Percentiles rank a stretch among this genome's conserved stretches.
Conservation (phyloP, 2,329 filamentous ascomycete species). For the Westerdykella sp. region DNA sequence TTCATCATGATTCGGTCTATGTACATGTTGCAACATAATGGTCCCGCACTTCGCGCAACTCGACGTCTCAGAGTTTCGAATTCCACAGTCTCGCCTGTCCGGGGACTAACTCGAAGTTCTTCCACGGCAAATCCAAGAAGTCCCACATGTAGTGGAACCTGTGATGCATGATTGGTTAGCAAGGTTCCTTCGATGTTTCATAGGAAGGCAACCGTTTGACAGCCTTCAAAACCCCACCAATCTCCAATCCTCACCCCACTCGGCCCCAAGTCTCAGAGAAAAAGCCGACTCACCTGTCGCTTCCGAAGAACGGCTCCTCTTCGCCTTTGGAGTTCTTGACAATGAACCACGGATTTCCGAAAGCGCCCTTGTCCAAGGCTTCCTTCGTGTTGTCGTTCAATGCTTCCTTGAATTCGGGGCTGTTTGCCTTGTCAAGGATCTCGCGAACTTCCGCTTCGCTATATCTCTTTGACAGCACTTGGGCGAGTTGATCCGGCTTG, state of each 20-base stretch:
- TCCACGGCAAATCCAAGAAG: conserved; percentile 57
- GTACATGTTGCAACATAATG: too few species aligned
- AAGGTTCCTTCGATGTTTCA: background rate
- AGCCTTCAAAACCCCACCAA: background rate
- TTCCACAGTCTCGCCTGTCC: conserved; percentile 10
- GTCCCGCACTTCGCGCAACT: background rate
- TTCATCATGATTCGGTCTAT: too few species aligned
- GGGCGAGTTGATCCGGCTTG: conserved; percentile 49
- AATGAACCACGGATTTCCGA: conserved; percentile 72
- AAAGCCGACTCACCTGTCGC: conserved; percentile 53
- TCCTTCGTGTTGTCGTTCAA: conserved; percentile 55
- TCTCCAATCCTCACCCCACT: background rate
- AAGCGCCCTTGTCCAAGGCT: conserved; percentile 61
- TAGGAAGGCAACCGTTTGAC: background rate
- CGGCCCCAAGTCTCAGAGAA: conserved; percentile 1
- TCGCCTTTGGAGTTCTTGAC: conserved; percentile 54
- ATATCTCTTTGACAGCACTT: conserved; percentile 45
- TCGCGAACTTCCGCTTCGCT: conserved; percentile 46
- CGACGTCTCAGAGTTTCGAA: conserved; percentile 23
- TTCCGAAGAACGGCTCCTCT: conserved; percentile 69
- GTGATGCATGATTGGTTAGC: background rate
- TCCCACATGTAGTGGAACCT: conserved; percentile 65
- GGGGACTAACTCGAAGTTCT: conserved; percentile 47
- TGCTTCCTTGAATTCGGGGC: conserved; percentile 47
- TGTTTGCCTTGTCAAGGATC: conserved; percentile 51